Conservation (phyloP, 495 filamentous ascomycete species). For the Talaromyces trachyspermus region DNA sequence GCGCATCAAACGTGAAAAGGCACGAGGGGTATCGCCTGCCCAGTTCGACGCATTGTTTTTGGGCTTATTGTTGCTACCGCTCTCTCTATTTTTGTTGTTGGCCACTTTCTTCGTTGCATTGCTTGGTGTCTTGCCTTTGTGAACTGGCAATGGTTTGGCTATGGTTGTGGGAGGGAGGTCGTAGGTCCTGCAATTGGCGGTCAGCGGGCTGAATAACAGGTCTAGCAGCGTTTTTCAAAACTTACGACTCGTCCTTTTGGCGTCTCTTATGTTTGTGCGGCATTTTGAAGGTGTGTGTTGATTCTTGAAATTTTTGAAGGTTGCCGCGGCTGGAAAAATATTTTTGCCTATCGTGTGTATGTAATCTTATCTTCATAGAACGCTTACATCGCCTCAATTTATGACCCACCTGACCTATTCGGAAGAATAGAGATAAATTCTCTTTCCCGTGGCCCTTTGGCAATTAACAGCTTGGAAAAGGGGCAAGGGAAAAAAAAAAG, state of each 20-base stretch:
- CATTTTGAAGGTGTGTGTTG: conserved; percentile 43
- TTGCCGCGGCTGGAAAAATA: not conserved
- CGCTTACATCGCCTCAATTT: too few relatives aligned
- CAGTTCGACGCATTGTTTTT: conserved; percentile 35
- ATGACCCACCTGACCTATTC: too few relatives aligned
- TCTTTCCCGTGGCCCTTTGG: too few relatives aligned
- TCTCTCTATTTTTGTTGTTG: conserved; percentile 21
- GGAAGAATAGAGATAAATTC: too few relatives aligned
- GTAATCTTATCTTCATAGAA: too few relatives aligned
- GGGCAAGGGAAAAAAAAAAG: conserved; percentile 9
- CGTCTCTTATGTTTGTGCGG: conserved; percentile 77
- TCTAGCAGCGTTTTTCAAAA: too few relatives aligned
- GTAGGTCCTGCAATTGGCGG: conserved; percentile 38
- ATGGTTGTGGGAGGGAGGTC: conserved; percentile 67
- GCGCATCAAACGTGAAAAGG: conserved; percentile 76
- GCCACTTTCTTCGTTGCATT: conserved; percentile 16
- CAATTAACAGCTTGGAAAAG: not conserved
- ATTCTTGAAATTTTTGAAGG: conserved; percentile 1
- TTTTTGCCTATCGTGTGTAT: conserved; percentile 10
- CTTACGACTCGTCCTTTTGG: conserved; percentile 41
- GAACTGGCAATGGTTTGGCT: conserved; percentile 62
- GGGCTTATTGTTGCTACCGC: conserved; percentile 12
- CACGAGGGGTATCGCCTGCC: conserved; percentile 74
- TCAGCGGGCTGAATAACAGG: not conserved
- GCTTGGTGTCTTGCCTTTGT: conserved; percentile 16